Base-by-base conservation (phyloP, 495 filamentous ascomycete genomes). In the Aspergillus heteromorphus region DNA sequence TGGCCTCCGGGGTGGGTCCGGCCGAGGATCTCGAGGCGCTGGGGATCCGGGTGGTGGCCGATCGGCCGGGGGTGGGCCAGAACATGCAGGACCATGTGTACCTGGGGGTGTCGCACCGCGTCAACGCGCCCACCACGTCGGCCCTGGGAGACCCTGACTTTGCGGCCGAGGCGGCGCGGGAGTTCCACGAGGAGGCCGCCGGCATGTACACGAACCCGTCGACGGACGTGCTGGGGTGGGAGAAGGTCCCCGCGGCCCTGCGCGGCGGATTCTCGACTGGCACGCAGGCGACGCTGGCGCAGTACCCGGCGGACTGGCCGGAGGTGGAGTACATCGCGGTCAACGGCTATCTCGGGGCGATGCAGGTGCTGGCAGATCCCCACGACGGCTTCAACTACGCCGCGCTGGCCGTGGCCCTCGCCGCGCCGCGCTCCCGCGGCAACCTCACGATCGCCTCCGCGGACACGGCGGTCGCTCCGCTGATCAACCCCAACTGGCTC, bases 231-330 rank as follows among this genome's bases (percentile, higher is more conserved):
- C 27, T 58, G 65, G 50, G 73, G 53, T 79, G 66, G 64, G 78
- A 79, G 56, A 79, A 78, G 45, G 14, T 78, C 13, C 75, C 78
- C 25, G 8, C 40, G 2, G 2, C 18, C 19, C 27, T 53, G 5
- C 62, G 62, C 0, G 14, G 10, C 10, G 69, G 69, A 23, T 34
- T 58, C 57, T 27, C 29, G 45, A 2, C 31, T 48, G 1, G 14
- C 41, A 48, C 45, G 1, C 34, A 1, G 7, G 11, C 19, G 31
- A 31, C 50, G 8, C 21, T 40, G 14, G 17, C 58, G 58, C 36
- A 63, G 75, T 13, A 47, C 60, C 75, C 79, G 0, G 55, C 54
- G 0, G 81, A 84, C 58, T 83, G 79, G 79, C 81, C 81, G 0
- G 81, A 85, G 49, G 40, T 83, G 10, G 79, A 83, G 16, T 81